Evolutionary conservation across 2,329 filamentous ascomycete species (phyloP).

Genomic region (Penicillium sp.): DNA sequence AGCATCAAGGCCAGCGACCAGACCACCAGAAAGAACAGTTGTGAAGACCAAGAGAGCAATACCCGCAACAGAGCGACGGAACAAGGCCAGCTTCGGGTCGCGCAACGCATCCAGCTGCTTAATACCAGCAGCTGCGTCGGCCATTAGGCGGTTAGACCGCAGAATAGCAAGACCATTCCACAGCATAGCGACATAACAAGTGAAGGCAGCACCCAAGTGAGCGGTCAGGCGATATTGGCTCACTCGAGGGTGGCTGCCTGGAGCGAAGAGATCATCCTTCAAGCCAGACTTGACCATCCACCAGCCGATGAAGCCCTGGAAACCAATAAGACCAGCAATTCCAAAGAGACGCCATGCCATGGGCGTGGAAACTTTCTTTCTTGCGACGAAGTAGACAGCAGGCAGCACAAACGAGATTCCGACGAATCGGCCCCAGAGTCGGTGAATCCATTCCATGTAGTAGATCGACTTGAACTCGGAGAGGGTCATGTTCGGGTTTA

Average conservation of each 20-base stretch:
- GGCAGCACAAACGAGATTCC: constrained; percentile 87
- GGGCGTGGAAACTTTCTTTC: constrained; percentile 70
- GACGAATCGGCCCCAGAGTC: constrained; percentile 89
- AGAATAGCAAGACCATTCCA: constrained; percentile 83
- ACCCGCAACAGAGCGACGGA: constrained; percentile 70
- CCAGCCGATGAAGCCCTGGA: constrained; percentile 95
- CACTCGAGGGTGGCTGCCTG: constrained; percentile 85
- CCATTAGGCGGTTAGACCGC: constrained; percentile 70
- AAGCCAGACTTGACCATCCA: constrained; percentile 99
- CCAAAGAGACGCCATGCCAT: constrained; percentile 78
- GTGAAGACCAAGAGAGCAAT: constrained; percentile 76
- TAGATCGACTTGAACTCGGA: constrained; percentile 98
- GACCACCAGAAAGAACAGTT: constrained; percentile 88
- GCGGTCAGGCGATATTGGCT: constrained; percentile 90
- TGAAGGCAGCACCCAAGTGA: constrained; percentile 85
- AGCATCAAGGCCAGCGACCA: constrained; percentile 93
- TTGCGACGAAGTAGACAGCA: constrained; percentile 81
- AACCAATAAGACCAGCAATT: constrained; percentile 85
- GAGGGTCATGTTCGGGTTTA: constrained; percentile 91
- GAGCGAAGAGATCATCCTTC: constrained; percentile 91
- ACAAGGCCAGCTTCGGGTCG: constrained; percentile 66
- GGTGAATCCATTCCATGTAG: constrained; percentile 98
- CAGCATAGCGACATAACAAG: constrained; percentile 93
- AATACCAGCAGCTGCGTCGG: constrained; percentile 62
- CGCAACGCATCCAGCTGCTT: constrained; percentile 62